Evolutionary conservation across 2,329 filamentous ascomycete genomes (phyloP), one percentile per base, ranked within the genome.

Genomic region (Raffaelea ambrosiae): DNA sequence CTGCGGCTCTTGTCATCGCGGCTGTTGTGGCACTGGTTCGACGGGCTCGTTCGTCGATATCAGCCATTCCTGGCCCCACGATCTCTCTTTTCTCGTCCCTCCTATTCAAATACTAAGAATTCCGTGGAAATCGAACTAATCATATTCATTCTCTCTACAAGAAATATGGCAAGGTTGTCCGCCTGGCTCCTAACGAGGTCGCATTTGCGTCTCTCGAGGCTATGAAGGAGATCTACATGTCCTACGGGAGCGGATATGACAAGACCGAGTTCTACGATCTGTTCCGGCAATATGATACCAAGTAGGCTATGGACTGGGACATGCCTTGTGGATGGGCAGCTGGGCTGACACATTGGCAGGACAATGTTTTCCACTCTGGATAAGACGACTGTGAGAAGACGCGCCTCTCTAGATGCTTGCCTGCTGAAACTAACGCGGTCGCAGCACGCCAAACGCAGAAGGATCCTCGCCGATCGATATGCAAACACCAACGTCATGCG

Each of bases 401-500:
- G 5, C 18, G 5, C 10, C 5, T 4, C 3, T 3, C n/a, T 21
- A 2, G 4, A 21, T 18, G 5, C 18, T 19, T 4, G 20, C 18
- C 4, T 9, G 13, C 9, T 14, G 14, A n/a, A 9, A 22, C 20
- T 40, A 18, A 40, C 38, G 13, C 14, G 43, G 19, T 40, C 42
- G 20, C 42, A 83, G 75, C 82, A 86, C 57, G 76, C 74, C 36
- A 76, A 72, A 54, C 72, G 79, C 51, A 84, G 80, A 58, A 71
- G 79, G 20, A 65, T 81, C 40, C 68, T 85, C 39, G 81, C 81
- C 0, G 79, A 84, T 55, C 71, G 80, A 26, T 86, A 86, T 59
- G 78, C 81, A 22, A 85, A 84, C 61, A 79, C 75, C 41, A 85
- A 83, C 56, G 67, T 86, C 43, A 71, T 84, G 64, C 74, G 73